Evolutionary conservation across 2,329 filamentous ascomycete species (phyloP).

Genomic region (Tolypocladium guangdongense): DNA sequence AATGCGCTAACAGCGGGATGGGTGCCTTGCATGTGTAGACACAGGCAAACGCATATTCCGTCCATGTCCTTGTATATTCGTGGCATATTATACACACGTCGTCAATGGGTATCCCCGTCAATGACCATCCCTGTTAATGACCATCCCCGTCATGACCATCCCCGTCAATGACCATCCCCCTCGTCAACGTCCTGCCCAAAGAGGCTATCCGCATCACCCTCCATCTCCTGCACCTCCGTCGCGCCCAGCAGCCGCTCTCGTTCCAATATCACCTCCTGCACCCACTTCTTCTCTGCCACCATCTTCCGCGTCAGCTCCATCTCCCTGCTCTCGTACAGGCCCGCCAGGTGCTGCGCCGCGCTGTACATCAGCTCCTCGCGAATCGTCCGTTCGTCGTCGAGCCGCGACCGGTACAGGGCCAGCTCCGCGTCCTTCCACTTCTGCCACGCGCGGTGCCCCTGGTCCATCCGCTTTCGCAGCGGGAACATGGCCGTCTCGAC

Average conservation of each 20-base stretch:
- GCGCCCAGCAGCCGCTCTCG: slow-evolving; percentile 29
- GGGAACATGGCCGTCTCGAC: slow-evolving; percentile 21
- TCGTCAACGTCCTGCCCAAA: slow-evolving; percentile 12
- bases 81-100: background rate
- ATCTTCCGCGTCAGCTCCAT: slow-evolving; percentile 21
- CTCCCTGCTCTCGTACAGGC: slow-evolving; percentile 16
- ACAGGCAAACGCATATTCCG: too few species aligned
- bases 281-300: slow-evolving; percentile 36
- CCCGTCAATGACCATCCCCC: background rate
- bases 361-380: slow-evolving; percentile 32
- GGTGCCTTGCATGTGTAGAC: too few species aligned
- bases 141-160: slow-evolving; percentile 5
- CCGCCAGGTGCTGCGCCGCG: slow-evolving; percentile 19
- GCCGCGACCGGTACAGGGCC: slow-evolving; percentile 19
- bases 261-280: slow-evolving; percentile 32
- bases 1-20: background rate
- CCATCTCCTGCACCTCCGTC: slow-evolving; percentile 30
- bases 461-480: slow-evolving; percentile 29
- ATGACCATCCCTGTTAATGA: background rate
- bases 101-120: too few species aligned
- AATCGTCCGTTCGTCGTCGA: slow-evolving; percentile 28
- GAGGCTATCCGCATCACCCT: slow-evolving; percentile 25
- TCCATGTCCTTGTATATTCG: background rate
- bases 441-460: slow-evolving; percentile 27
- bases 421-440: slow-evolving; percentile 29